These are phyloP conservation scores for Hymenoscyphus scutula DNA, from an alignment of 2,329 filamentous ascomycete species.

Conservation along the genomic window DNA sequence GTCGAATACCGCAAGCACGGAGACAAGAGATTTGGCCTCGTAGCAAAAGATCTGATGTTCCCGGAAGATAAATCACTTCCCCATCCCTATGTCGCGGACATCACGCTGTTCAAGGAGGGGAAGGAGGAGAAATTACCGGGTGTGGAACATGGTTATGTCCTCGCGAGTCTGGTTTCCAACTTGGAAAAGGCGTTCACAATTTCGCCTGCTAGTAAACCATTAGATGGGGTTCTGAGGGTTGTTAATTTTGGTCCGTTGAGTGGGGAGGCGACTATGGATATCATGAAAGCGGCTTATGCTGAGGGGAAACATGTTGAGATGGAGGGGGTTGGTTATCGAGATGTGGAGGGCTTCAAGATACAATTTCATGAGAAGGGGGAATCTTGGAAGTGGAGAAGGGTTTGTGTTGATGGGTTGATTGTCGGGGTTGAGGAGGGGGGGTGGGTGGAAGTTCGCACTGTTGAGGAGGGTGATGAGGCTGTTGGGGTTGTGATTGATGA, in stretches of 20 bases:
- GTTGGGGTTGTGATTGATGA: conserved; percentile 30
- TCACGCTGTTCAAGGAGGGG: conserved; percentile 40
- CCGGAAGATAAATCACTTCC: conserved; percentile 48
- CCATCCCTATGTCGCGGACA: conserved; percentile 55
- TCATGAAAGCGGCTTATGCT: conserved; percentile 68
- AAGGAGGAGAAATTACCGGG: conserved; percentile 38
- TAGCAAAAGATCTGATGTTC: conserved; percentile 71
- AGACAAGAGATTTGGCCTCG: conserved; percentile 77
- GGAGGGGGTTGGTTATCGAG: conserved; percentile 66
- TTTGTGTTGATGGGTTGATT: conserved; percentile 92
- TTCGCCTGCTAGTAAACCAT: conserved; percentile 66
- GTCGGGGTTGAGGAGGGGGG: conserved; percentile 69
- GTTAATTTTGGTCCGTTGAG: conserved; percentile 71
- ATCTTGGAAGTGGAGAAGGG: conserved; percentile 67
- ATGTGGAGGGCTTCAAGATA: conserved; percentile 65
- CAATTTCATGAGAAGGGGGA: conserved; percentile 69
- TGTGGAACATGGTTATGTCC: conserved; percentile 68
- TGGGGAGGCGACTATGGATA: conserved; percentile 66
- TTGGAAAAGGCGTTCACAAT: conserved; percentile 81
- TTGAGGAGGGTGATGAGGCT: conserved; percentile 35
- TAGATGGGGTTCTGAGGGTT: conserved; percentile 69
- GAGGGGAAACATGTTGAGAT: conserved; percentile 54
- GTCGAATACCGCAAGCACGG: conserved; percentile 75
- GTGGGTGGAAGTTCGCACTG: conserved; percentile 63
- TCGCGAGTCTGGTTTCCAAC: conserved; percentile 74